Base-by-base conservation (phyloP, 164 flowering plant species). In the Piper longum region DNA sequence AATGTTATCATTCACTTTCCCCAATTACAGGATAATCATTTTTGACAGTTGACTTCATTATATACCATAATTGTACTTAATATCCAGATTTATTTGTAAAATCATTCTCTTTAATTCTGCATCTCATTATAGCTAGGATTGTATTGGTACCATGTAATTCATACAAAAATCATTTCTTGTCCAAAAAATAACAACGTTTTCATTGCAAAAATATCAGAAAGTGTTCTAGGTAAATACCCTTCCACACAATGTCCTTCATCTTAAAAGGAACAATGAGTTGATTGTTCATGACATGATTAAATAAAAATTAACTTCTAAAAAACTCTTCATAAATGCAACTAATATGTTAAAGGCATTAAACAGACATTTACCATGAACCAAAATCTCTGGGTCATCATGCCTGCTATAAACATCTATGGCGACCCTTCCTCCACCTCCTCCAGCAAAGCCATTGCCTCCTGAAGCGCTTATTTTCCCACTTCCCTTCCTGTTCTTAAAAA, bases 371-470 rank as follows among this genome's bases (percentile, higher is more conserved):
- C 99, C 99, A 81, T 90, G 97, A 64, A 78, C 91, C 63, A 72
- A 74, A 58, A 88, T 71, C 66, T 74, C 65, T 18, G 89, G 87
- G 17, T 84, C 83, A 76, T 87, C 93, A 67, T 82, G 99, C 76
- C 92, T 78, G 76, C 95, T 88, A 68, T 78, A 85, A 65, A 84
- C 72, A 60, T 87, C 77, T 59, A 90, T 79, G 61, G 91, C 78
- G 69, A 93, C 80, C 72, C 99, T 90, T 75, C 99, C 99, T 68
- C 99, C 99, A 56, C 95, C 93, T 3, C 99, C 99, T 63, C 99
- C 99, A 65, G 77, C 96, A 78, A 77, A 88, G 68, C 99, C 99
- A 76, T 81, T 70, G 71, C 99, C 99, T 54, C 99, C 99, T 72
- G 80, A 83, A 48, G 97, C 96, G 82, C 95, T 84, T 67, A 90